Evolutionary conservation across 75 land plant species (phyloP), one percentile per base, ranked within the genome.

Genomic region (Ceratopteris richardii): DNA sequence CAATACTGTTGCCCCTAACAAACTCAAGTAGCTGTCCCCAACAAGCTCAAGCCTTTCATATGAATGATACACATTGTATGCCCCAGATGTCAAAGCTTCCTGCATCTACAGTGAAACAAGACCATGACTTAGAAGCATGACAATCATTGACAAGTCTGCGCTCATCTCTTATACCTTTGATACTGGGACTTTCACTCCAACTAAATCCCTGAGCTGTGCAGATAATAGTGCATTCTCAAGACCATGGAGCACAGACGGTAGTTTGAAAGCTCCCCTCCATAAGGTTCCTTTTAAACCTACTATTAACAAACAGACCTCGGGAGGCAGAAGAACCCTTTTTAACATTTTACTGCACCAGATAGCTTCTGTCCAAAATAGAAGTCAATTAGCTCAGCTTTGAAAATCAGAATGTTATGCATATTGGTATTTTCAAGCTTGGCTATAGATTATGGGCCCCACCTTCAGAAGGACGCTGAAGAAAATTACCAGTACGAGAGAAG

Each of bases 1-100:
- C n/a, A 61, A 21, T 10, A 29, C 24, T 14, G 54, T 42, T 16
- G 64, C 58, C 31, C 64, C 56, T 19, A 44, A 14, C 7, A 71
- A 31, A 29, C 57, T 71, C 58, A 71, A 60, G 22, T 64, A 52
- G 31, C 74, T 71, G 63, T 71, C 74, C 25, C 74, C 74, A 24
- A 71, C 23, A 21, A 71, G 63, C 56, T 71, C 74, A 51, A 71
- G 17, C 26, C 70, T 41, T 58, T 71, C 74, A 53, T 71, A 71
- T 21, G 68, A 65, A 17, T 41, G 21, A 14, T 51, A 22, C 27
- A 58, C 28, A 25, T 58, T 53, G 51, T 68, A 71, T 51, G 74
- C 74, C 40, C 74, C 61, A 20, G 68, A 58, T 56, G 74, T 64
- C 63, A 71, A 65, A 36, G 74, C 68, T 51, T 71, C 74, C 43